These are phyloP conservation scores for Aspergillus cavernicola DNA, from an alignment of 495 filamentous ascomycete species.

Conservation along the genomic window DNA sequence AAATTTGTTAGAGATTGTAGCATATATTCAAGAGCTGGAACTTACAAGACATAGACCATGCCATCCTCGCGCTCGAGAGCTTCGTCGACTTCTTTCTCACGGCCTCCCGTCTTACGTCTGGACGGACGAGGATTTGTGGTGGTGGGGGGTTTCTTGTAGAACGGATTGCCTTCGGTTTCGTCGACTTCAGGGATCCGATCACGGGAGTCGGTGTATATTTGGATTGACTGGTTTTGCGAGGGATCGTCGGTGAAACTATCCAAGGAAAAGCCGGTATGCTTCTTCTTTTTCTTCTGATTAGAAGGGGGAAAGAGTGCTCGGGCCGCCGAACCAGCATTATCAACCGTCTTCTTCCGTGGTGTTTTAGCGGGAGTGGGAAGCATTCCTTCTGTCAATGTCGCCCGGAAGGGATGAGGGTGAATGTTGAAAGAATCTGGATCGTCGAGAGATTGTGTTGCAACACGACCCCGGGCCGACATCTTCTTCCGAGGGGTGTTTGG, in stretches of 20 bases:
- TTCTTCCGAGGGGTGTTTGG: constrained; percentile 52
- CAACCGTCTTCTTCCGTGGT: constrained; percentile 61
- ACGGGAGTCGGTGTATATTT: constrained; percentile 86
- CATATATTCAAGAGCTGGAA: constrained; percentile 17
- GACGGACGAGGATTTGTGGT: constrained; percentile 36
- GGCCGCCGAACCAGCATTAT: constrained; percentile 60
- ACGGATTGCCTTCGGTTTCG: constrained; percentile 67
- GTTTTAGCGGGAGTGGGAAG: constrained; percentile 91
- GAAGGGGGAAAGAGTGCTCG: constrained; percentile 69
- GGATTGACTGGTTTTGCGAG: constrained; percentile 50
- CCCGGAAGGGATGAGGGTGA: constrained; percentile 14
- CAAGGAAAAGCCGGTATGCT: constrained; percentile 61
- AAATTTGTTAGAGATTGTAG: constrained; percentile 24
- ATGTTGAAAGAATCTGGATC: constrained; percentile 22
- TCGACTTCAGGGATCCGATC: constrained; percentile 77
- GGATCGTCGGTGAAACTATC: constrained; percentile 62
- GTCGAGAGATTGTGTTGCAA: constrained; percentile 18
- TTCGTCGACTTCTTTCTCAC: constrained; percentile 56
- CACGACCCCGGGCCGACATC: constrained; percentile 17
- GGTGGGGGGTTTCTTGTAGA: constrained; percentile 49
- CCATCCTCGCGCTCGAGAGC: constrained; percentile 67
- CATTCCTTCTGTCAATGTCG: constrained; percentile 46
- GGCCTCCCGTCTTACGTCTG: constrained; percentile 33
- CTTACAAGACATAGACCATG: constrained; percentile 85
- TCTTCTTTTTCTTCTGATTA: constrained; percentile 42